Evolutionary conservation across 345 rosid species (phyloP).

Genomic region (Barbarea vulgaris): DNA sequence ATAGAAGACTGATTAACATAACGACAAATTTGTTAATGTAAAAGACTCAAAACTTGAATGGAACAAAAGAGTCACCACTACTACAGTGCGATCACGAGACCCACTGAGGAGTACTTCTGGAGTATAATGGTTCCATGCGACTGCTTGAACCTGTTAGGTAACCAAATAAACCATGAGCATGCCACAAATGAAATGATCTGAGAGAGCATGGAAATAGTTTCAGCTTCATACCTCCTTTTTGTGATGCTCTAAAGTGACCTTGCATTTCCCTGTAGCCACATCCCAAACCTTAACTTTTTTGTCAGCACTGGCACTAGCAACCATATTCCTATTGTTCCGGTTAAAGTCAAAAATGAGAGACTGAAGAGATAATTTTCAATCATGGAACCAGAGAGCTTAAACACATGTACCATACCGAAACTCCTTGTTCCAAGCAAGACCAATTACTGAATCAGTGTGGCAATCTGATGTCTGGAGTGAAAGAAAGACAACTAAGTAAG

Average conservation of each 20-base stretch:
- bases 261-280: conserved; percentile 66
- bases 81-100: conserved; percentile 69
- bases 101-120: conserved; percentile 90
- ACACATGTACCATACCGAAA: conserved; percentile 51
- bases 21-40: background rate
- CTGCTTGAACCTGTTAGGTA: conserved; percentile 76
- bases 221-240: conserved; percentile 56
- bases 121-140: conserved; percentile 78
- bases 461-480: conserved; percentile 58
- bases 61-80: conserved; percentile 60
- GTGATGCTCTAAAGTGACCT: conserved; percentile 73
- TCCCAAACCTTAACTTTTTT: conserved; percentile 83
- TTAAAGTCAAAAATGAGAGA: background rate
- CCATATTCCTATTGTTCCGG: conserved; percentile 59
- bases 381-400: conserved; percentile 14
- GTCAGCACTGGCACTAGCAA: conserved; percentile 92
- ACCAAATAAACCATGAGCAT: conserved; percentile 12
- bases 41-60: background rate
- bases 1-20: background rate
- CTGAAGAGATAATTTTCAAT: background rate
- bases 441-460: conserved; percentile 75
- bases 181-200: background rate
- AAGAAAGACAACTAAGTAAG: conserved; percentile 37
- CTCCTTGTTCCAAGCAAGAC: conserved; percentile 94
- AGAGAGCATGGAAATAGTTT: conserved; percentile 6